phyloP scores from a whole-genome alignment of 1,284 basidiomycete species.

The Ceraceosorus guamensis region DNA sequence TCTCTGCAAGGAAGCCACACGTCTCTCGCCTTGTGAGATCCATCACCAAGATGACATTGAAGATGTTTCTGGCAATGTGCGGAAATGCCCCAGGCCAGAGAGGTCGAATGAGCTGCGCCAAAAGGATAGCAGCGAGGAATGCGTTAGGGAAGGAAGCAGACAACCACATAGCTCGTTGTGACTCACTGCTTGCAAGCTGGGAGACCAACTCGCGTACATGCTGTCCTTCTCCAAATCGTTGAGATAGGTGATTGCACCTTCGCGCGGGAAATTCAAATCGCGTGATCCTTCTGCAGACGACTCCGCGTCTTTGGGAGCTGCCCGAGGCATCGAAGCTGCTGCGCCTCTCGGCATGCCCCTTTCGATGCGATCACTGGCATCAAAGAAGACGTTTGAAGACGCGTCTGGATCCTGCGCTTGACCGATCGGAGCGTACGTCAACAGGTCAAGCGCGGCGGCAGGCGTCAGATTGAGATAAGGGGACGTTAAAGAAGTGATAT shows the following conservation, averaged over 20 bases:
- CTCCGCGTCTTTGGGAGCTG: too few species aligned
- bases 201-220: slow-evolving; percentile 50
- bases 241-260: slow-evolving; percentile 72
- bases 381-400: slow-evolving; percentile 53
- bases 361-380: slow-evolving; percentile 42
- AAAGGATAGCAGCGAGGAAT: too few species aligned
- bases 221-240: slow-evolving; percentile 82
- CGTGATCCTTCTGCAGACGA: too few species aligned
- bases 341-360: background rate
- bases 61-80: slow-evolving; percentile 32
- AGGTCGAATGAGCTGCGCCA: slow-evolving; percentile 16
- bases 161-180: background rate
- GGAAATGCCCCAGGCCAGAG: slow-evolving; percentile 37
- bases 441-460: slow-evolving; percentile 62
- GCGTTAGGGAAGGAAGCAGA: slow-evolving; percentile 13
- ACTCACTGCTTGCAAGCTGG: background rate
- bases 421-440: slow-evolving; percentile 48
- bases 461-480: slow-evolving; percentile 57
- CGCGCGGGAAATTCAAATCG: too few species aligned
- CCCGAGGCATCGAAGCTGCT: too few species aligned
- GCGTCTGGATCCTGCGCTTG: slow-evolving; percentile 14
- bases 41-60: slow-evolving; percentile 38
- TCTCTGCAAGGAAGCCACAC: slow-evolving; percentile 30
- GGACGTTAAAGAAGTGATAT: slow-evolving; percentile 59
- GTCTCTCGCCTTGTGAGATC: slow-evolving; percentile 28